Base-by-base conservation (phyloP, 1,284 basidiomycete genomes). In the Athelia psychrophila region DNA sequence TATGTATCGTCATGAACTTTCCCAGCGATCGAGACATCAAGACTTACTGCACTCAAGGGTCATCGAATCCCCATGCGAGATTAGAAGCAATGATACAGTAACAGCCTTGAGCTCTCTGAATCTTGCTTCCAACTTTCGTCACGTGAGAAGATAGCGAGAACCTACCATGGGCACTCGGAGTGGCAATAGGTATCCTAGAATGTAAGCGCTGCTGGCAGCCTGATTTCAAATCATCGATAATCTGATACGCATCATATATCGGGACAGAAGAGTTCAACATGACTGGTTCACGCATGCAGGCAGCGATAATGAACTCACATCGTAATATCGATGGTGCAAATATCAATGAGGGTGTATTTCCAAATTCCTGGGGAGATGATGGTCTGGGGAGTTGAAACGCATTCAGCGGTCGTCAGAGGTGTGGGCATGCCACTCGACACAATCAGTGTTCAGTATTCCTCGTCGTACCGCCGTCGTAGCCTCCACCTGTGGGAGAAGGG, bases 231-330 rank as follows among this genome's bases (percentile, higher is more conserved):
- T n/a, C n/a, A n/a, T n/a, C n/a, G n/a, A 30, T 13, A 30, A 6
- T 30, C 27, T 30, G 13, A 30, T 13, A 13, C 27, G 27, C 27
- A 30, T 6, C 6, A 42, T 16, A n/a, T 20, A 24, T 12, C 6
- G n/a, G 44, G 44, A n/a, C 22, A 46, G 25, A 46, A 24, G n/a
- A 23, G 25, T 24, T 46, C 44, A 24, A 46, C 13, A 46, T 24
- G 9, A 46, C 24, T 42, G 6, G 18, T 6, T 23, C 44, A 46
- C 44, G 22, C 20, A 30, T 12, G 12, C 16, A 23, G 9, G 16
- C 38, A 42, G 45, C 23, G 20, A 50, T 54, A 49, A 52, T 53
- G 62, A 58, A 61, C 32, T 16, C 48, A 33, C 23, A 38, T 44
- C 35, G 51, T 30, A 5, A 30, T 30, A 30, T 30, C 27, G 27